A percentile compares a stretch with the other conserved stretches of the same genome.
Conservation (phyloP, 345 rosid genomes). For the Reutealis trisperma region DNA sequence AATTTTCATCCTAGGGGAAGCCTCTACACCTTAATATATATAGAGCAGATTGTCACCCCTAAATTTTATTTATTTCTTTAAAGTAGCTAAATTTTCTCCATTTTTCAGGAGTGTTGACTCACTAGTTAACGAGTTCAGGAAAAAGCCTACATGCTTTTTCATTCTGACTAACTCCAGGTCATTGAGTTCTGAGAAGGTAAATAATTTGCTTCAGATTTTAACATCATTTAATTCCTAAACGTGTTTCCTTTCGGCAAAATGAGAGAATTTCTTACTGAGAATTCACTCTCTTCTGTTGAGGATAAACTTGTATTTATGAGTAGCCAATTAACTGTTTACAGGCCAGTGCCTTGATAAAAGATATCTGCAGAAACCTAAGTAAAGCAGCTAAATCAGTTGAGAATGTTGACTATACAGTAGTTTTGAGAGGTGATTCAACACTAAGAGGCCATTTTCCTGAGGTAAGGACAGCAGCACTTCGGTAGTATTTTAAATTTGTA, state of each 20-base stretch:
- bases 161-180: conserved; percentile 92
- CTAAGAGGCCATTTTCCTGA: conserved; percentile 97
- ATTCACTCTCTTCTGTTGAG: too few species aligned
- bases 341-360: conserved; percentile 74
- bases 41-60: too few species aligned
- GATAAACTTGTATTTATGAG: conserved; percentile 24
- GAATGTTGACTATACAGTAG: conserved; percentile 66
- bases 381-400: conserved; percentile 63
- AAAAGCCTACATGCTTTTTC: conserved; percentile 80
- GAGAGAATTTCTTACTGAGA: neutral
- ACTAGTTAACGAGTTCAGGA: conserved; percentile 67
- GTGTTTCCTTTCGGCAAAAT: neutral
- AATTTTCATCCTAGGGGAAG: conserved; percentile 6
- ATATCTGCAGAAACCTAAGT: conserved; percentile 69
- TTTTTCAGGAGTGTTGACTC: conserved; percentile 72
- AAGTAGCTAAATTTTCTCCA: neutral
- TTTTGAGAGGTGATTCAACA: conserved; percentile 96
- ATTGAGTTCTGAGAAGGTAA: conserved; percentile 85
- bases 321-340: conserved; percentile 33
- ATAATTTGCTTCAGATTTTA: conserved; percentile 14
- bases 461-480: conserved; percentile 46
- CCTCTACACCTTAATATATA: neutral
- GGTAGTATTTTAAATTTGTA: conserved; percentile 2
- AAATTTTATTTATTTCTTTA: neutral
- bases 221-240: conserved; percentile 8